Conservation (phyloP, 2,329 filamentous ascomycete species). For the Diaporthe citrichinensis region DNA sequence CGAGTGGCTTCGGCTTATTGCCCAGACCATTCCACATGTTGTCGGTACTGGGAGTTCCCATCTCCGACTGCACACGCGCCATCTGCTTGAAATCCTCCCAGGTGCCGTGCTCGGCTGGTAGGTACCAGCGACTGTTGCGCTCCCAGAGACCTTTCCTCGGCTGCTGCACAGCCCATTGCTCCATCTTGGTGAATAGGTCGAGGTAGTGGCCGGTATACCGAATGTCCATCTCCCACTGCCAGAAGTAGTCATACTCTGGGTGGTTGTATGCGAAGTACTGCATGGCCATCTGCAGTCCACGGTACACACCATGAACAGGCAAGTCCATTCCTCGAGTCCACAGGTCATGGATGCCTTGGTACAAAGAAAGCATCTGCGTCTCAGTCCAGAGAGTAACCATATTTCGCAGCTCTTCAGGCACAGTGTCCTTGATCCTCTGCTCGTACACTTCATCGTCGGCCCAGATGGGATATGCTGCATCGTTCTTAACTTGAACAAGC, state of each 20-base stretch:
- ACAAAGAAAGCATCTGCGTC: slow-evolving; percentile 91
- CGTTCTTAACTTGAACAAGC: slow-evolving; percentile 85
- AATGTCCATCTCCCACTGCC: slow-evolving; percentile 97
- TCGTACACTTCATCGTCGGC: slow-evolving; percentile 79
- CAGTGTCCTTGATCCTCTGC: slow-evolving; percentile 74
- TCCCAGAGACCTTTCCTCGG: slow-evolving; percentile 88
- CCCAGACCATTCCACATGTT: slow-evolving; percentile 75
- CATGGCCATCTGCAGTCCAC: slow-evolving; percentile 93
- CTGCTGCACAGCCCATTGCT: slow-evolving; percentile 78
- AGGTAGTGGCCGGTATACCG: slow-evolving; percentile 92
- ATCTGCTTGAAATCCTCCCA: slow-evolving; percentile 87
- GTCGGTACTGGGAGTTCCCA: slow-evolving; percentile 74
- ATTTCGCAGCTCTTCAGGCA: slow-evolving; percentile 88
- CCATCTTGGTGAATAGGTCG: slow-evolving; percentile 78
- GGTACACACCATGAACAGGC: slow-evolving; percentile 92
- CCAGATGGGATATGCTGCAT: slow-evolving; percentile 82
- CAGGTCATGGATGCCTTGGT: slow-evolving; percentile 87
- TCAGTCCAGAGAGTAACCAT: slow-evolving; percentile 95
- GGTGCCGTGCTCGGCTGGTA: slow-evolving; percentile 80
- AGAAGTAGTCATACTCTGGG: slow-evolving; percentile 91
- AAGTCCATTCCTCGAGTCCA: slow-evolving; percentile 76
- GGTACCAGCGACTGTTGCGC: slow-evolving; percentile 82
- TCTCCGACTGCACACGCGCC: slow-evolving; percentile 81
- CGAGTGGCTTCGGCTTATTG: slow-evolving; percentile 53
- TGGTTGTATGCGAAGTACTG: slow-evolving; percentile 92